Evolutionary conservation across 768 basidiomycete species (phyloP).

Genomic region (Lanmaoa rubissima): DNA sequence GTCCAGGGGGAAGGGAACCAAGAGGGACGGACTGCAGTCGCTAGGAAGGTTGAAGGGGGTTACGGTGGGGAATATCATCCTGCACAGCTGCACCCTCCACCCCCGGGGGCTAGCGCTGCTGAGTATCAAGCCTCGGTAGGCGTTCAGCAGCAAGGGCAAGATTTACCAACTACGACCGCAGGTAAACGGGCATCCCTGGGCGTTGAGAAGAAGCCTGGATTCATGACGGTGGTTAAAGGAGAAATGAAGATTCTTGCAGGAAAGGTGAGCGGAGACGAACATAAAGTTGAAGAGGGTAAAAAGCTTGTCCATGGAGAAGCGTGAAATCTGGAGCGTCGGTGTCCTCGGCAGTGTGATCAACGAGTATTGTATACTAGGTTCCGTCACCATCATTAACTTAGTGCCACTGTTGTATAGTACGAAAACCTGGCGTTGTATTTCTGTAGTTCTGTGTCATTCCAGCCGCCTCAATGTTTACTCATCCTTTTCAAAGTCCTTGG

Average conservation of each 20-base stretch:
- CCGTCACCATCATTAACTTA: not conserved
- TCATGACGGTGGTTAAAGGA: constrained; percentile 32
- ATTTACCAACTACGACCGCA: not conserved
- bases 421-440: constrained; percentile 2
- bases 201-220: constrained; percentile 23
- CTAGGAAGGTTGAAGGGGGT: not conserved
- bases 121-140: constrained; percentile 6
- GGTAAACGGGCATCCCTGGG: not conserved
- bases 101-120: constrained; percentile 13
- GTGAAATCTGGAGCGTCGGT: constrained; percentile 9
- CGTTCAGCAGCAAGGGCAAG: not conserved
- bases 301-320: constrained; percentile 24
- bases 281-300: constrained; percentile 30
- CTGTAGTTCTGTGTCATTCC: not conserved
- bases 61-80: constrained; percentile 28
- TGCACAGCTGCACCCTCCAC: constrained; percentile 29
- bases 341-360: not conserved
- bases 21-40: not conserved
- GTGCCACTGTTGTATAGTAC: constrained; percentile 8
- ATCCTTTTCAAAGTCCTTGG: not conserved
- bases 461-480: not conserved
- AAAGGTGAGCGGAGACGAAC: constrained; percentile 28
- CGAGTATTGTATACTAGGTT: constrained; percentile 3
- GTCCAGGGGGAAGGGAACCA: not conserved
- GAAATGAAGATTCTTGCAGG: constrained; percentile 35